Percentiles rank a stretch among this genome's conserved stretches.
These are phyloP conservation scores for Theobroma grandiflorum DNA, from an alignment of 441 rosid species.

Conservation along the genomic window DNA sequence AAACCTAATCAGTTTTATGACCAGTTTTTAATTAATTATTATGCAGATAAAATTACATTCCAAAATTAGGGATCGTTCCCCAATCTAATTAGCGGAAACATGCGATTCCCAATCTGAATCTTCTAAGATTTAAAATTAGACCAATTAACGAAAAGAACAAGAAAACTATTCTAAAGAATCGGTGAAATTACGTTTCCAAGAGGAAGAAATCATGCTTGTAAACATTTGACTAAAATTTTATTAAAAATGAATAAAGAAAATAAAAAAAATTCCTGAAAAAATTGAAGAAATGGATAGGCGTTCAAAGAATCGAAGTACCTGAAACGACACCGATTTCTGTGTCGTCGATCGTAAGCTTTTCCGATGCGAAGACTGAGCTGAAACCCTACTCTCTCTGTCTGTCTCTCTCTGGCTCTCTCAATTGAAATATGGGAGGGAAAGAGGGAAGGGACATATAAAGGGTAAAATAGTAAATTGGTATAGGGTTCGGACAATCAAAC, in stretches of 20 bases:
- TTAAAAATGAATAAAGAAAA: background rate
- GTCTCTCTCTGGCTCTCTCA: background rate
- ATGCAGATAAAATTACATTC: background rate
- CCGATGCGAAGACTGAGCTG: slow-evolving; percentile 30
- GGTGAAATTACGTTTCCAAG: background rate
- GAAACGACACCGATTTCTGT: slow-evolving; percentile 10
- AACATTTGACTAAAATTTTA: background rate
- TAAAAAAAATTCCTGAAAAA: background rate
- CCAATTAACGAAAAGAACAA: background rate
- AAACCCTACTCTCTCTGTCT: slow-evolving; percentile 16
- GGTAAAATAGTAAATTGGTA: slow-evolving; percentile 17
- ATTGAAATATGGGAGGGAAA: background rate
- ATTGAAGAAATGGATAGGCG: background rate
- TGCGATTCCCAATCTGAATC: background rate
- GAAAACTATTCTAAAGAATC: background rate
- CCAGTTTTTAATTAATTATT: background rate
- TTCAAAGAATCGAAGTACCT: slow-evolving; percentile 29
- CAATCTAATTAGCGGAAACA: background rate
- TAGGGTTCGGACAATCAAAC: background rate
- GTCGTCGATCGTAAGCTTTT: slow-evolving; percentile 8
- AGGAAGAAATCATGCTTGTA: background rate
- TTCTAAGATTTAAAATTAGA: background rate
- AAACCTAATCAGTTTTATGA: background rate
- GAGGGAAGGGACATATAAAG: background rate
- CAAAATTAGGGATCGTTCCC: background rate